Conservation (phyloP, 768 basidiomycete genomes). For the Albatrellus ellisii region DNA sequence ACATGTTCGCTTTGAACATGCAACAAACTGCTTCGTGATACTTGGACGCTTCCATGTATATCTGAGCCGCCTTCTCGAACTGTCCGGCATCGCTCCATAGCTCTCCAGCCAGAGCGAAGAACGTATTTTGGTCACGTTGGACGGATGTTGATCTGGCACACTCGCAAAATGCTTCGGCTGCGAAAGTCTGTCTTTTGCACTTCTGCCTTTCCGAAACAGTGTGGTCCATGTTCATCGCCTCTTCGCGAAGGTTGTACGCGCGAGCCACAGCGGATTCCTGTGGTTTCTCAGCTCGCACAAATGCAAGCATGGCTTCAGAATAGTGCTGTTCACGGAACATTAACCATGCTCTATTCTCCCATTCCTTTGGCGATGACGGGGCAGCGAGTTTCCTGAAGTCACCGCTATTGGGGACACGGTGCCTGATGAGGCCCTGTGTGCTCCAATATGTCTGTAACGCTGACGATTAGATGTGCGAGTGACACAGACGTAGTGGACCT, state of each 20-base stretch:
- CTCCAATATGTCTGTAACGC: neutral
- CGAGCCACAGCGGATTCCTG: neutral
- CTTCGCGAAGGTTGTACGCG: constrained; percentile 15
- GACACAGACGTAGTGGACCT: too few species aligned
- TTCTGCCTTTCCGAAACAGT: constrained; percentile 7
- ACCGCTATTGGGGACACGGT: constrained; percentile 3
- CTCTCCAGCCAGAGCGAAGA: constrained; percentile 29
- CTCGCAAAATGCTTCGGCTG: constrained; percentile 32
- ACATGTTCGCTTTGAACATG: constrained; percentile 34
- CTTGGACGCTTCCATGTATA: constrained; percentile 28
- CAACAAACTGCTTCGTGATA: constrained; percentile 30
- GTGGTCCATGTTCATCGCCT: constrained; percentile 26
- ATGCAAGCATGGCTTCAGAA: neutral
- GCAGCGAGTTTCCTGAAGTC: constrained; percentile 34
- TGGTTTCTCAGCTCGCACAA: constrained; percentile 12
- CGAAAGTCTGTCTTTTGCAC: constrained; percentile 24
- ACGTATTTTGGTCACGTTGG: constrained; percentile 20
- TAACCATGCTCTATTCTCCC: constrained; percentile 22
- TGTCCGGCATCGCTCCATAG: constrained; percentile 31
- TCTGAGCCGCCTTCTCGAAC: constrained; percentile 28
- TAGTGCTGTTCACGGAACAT: constrained; percentile 21
- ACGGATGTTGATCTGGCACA: constrained; percentile 22
- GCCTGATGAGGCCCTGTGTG: neutral
- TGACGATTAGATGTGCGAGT: too few species aligned
- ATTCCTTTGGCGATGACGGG: constrained; percentile 29